These are phyloP conservation scores for Dryas alaskensis DNA, from an alignment of 306 rosid species.

Conservation along the genomic window DNA sequence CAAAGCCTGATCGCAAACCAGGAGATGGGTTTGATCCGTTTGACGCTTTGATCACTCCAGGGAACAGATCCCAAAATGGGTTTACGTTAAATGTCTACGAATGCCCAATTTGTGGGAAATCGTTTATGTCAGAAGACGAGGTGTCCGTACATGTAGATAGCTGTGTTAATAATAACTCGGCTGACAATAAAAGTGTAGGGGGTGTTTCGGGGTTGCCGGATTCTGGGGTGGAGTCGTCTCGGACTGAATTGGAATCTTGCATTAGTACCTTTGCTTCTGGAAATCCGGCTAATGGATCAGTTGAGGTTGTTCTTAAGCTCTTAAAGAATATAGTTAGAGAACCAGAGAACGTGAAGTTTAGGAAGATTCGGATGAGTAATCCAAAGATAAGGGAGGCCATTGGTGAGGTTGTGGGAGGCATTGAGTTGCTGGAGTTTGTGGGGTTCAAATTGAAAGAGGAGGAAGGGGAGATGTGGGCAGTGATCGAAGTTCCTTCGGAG, in stretches of 20 bases:
- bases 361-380: conserved; percentile 79
- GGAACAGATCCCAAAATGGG: conserved; percentile 69
- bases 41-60: conserved; percentile 70
- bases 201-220: conserved; percentile 24
- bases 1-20: conserved; percentile 37
- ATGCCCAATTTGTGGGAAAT: conserved; percentile 72
- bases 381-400: conserved; percentile 79
- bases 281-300: conserved; percentile 57
- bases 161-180: conserved; percentile 41
- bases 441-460: conserved; percentile 75
- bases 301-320: conserved; percentile 66
- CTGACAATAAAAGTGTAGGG: conserved; percentile 13
- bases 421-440: conserved; percentile 67
- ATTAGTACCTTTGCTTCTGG: conserved; percentile 60
- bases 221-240: conserved; percentile 26
- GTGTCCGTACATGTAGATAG: conserved; percentile 70
- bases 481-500: conserved; percentile 63
- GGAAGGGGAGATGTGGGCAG: conserved; percentile 85
- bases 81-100: conserved; percentile 53
- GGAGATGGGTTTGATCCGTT: conserved; percentile 72
- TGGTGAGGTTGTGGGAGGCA: conserved; percentile 67
- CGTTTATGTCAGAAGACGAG: conserved; percentile 73
- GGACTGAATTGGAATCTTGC: conserved; percentile 50
- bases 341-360: conserved; percentile 77
- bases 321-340: conserved; percentile 71